Percentiles rank a stretch among this genome's conserved stretches.
Evolutionary conservation across 2,329 filamentous ascomycete species (phyloP).

Genomic region (Talaromyces verruculosus): DNA sequence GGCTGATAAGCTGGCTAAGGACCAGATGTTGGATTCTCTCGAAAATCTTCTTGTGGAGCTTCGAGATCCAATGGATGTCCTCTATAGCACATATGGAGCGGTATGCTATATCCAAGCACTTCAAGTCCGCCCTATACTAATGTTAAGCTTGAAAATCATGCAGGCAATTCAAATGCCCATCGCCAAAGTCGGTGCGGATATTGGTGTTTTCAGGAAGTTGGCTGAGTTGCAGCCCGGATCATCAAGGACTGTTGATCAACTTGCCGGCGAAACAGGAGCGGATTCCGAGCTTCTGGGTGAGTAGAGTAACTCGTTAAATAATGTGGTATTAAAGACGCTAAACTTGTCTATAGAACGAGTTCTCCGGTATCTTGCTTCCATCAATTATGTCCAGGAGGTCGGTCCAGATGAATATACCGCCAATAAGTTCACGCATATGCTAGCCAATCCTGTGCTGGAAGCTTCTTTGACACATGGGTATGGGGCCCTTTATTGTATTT

Average conservation of each 20-base stretch:
- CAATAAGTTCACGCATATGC: constrained; percentile 26
- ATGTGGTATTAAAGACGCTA: neutral
- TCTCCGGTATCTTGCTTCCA: constrained; percentile 30
- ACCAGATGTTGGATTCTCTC: neutral
- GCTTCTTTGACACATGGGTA: constrained; percentile 26
- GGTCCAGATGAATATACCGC: constrained; percentile 24
- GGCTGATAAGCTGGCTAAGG: neutral
- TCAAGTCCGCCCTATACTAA: neutral
- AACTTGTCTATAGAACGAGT: constrained; percentile 21
- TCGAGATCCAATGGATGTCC: constrained; percentile 13
- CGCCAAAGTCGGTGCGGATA: constrained; percentile 25
- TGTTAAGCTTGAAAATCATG: neutral
- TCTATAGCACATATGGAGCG: constrained; percentile 6
- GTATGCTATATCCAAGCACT: neutral
- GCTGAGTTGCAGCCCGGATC: constrained; percentile 14
- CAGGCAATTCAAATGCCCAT: constrained; percentile 25
- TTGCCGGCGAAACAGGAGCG: constrained; percentile 23
- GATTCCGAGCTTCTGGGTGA: constrained; percentile 20
- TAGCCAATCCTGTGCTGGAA: constrained; percentile 23
- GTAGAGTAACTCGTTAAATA: neutral
- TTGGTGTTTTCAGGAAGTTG: constrained; percentile 25
- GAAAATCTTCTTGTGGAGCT: constrained; percentile 6
- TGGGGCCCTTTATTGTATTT: no score
- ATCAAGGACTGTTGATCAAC: constrained; percentile 21
- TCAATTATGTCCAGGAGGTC: constrained; percentile 23